These are phyloP conservation scores for Neurospora sp. DNA, from an alignment of 495 filamentous ascomycete species.

Conservation along the genomic window DNA sequence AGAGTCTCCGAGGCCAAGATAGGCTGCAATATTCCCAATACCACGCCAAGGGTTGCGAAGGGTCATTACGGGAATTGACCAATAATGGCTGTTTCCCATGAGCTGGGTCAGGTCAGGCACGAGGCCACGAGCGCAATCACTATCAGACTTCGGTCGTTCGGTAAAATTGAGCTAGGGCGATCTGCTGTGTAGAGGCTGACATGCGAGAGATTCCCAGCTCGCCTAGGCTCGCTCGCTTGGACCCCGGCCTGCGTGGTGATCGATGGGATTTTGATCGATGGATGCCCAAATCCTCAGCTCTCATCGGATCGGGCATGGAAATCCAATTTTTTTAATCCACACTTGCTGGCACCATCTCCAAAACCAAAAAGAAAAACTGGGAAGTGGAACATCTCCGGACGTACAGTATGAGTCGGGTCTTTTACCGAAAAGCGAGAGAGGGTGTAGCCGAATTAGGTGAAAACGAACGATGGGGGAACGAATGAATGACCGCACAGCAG, in stretches of 20 bases:
- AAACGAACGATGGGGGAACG: conserved; percentile 1
- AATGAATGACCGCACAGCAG: neutral
- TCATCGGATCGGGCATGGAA: neutral
- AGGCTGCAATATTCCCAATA: neutral
- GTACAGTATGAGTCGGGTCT: neutral
- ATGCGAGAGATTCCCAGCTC: neutral
- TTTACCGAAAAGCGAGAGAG: neutral
- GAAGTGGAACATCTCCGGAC: neutral
- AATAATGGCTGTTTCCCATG: neutral
- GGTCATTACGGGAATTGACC: neutral
- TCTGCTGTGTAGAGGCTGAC: neutral
- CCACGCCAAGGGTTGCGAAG: neutral
- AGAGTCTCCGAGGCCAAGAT: neutral
- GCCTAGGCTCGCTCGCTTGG: neutral
- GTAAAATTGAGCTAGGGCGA: neutral
- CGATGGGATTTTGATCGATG: neutral
- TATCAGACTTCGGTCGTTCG: neutral
- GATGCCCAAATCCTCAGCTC: neutral
- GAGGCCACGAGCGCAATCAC: neutral
- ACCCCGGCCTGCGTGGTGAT: neutral
- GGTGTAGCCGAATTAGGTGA: neutral
- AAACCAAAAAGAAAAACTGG: neutral
- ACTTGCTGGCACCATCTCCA: neutral
- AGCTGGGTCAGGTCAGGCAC: neutral
- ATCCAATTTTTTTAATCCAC: neutral